Conservation (phyloP, 176 grass and related monocot species). For the Tillandsia leiboldiana region DNA sequence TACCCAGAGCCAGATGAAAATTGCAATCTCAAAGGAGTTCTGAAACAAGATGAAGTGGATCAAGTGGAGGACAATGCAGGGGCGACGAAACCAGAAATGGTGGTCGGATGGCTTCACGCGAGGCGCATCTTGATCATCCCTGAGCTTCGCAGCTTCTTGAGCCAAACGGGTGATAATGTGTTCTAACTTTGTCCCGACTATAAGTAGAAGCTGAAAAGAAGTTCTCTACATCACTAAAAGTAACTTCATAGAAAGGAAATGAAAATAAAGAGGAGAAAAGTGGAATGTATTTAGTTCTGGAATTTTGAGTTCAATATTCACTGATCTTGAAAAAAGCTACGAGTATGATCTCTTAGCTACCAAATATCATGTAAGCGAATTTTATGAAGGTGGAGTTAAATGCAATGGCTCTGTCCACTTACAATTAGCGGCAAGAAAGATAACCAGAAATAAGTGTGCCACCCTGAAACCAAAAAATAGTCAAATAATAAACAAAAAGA, state of each 20-base stretch:
- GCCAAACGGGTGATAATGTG: constrained; percentile 67
- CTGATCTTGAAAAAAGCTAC: not conserved
- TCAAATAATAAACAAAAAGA: not conserved
- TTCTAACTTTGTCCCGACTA: constrained; percentile 76
- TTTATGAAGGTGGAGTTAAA: no score
- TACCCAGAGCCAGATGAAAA: constrained; percentile 84
- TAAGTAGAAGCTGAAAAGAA: constrained; percentile 56
- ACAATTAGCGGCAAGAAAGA: constrained; percentile 54
- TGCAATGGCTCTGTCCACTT: constrained; percentile 27
- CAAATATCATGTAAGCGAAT: no score
- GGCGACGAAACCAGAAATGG: constrained; percentile 69
- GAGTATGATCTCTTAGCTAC: no score
- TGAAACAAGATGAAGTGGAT: constrained; percentile 98
- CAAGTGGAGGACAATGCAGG: constrained; percentile 51
- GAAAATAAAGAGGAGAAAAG: not conserved
- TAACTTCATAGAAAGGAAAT: not conserved
- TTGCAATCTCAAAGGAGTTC: constrained; percentile 39
- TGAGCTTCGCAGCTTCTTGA: constrained; percentile 37
- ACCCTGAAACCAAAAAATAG: constrained; percentile 25
- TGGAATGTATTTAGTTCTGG: not conserved
- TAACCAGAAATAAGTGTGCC: constrained; percentile 78
- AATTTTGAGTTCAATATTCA: not conserved
- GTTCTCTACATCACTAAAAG: no score
- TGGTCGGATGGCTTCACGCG: constrained; percentile 55
- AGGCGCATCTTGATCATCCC: not conserved